Evolutionary conservation across 768 basidiomycete genomes (phyloP).

Genomic region (Candolleomyces efflorescens): DNA sequence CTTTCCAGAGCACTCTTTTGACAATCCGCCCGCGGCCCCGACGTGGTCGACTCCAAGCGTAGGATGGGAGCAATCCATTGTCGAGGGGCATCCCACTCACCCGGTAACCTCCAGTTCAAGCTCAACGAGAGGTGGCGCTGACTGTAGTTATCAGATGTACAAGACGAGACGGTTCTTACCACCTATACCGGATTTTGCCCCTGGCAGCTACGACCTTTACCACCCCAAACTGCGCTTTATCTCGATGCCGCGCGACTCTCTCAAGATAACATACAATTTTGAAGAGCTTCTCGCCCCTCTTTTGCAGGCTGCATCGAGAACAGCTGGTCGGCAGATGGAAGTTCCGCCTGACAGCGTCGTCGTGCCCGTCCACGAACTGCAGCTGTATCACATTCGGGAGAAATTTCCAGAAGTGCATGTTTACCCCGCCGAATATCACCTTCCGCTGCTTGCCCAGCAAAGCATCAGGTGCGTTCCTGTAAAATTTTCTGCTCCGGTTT

Average conservation of each 20-base stretch:
- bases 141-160: slow-evolving; percentile 41
- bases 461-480: slow-evolving; percentile 39
- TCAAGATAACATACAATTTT: slow-evolving; percentile 50
- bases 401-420: slow-evolving; percentile 47
- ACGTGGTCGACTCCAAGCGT: slow-evolving; percentile 44
- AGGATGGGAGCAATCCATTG: slow-evolving; percentile 58
- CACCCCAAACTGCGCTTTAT: slow-evolving; percentile 46
- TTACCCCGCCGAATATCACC: slow-evolving; percentile 35
- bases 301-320: slow-evolving; percentile 32
- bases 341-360: slow-evolving; percentile 34
- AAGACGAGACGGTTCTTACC: slow-evolving; percentile 50
- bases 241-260: slow-evolving; percentile 35
- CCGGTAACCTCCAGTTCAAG: slow-evolving; percentile 32
- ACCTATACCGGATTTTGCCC: slow-evolving; percentile 40
- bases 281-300: slow-evolving; percentile 38
- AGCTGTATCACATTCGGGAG: slow-evolving; percentile 42
- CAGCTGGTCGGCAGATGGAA: slow-evolving; percentile 30
- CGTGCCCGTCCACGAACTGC: slow-evolving; percentile 54
- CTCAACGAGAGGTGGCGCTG: neutral
- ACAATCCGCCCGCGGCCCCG: slow-evolving; percentile 43
- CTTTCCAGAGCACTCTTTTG: slow-evolving; percentile 41
- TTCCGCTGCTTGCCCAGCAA: slow-evolving; percentile 48
- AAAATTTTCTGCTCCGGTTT: neutral
- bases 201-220: slow-evolving; percentile 47
- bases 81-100: slow-evolving; percentile 58